Evolutionary conservation across 805 yeast species (phyloP), one percentile per base, ranked within the genome.

Genomic region (Hanseniaspora clermontiae): DNA sequence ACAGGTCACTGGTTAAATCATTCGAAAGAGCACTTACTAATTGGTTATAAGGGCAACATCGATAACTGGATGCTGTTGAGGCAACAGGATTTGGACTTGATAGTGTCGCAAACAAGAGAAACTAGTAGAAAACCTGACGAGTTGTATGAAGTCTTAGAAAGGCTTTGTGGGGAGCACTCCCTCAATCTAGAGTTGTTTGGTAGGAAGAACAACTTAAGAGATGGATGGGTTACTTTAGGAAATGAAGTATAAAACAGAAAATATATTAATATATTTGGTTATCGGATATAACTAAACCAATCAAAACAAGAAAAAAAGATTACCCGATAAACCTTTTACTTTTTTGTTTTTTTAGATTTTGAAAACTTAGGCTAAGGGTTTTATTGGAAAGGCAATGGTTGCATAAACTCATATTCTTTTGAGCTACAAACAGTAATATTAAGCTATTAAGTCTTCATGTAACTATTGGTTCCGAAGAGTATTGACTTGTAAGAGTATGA

Each of bases 1-100:
- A 90, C 97, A 0, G 97, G 97, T 0, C 97, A 90, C 67, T 90
- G 97, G 97, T 74, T 90, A 54, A 90, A 90, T 65, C 97, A 90
- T 68, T 85, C 96, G 0, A 90, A 90, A 63, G 97, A 90, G 67
- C 97, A 90, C 66, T 72, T 88, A 46, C 69, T 90, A 5, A 85
- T 91, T 9, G 97, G 96, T 36, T 64, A 84, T 29, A 90, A 90
- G 64, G 97, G 96, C 0, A 66, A 78, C 43, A 43, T 53, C 8
- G 89, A 95, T 0, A 63, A 68, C 38, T 87, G 95, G 95, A 63
- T 88, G 31, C 78, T 77, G 57, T 17, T 53, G 14, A 71, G 74
- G 54, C 74, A 78, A 34, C 67, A 85, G 17, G 96, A 90, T 66
- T 72, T 83, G 3, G 96, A 90, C 64, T 70, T 84, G 7, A 74